Conservation (phyloP, 306 rosid genomes). For the Lathyrus sativus region DNA sequence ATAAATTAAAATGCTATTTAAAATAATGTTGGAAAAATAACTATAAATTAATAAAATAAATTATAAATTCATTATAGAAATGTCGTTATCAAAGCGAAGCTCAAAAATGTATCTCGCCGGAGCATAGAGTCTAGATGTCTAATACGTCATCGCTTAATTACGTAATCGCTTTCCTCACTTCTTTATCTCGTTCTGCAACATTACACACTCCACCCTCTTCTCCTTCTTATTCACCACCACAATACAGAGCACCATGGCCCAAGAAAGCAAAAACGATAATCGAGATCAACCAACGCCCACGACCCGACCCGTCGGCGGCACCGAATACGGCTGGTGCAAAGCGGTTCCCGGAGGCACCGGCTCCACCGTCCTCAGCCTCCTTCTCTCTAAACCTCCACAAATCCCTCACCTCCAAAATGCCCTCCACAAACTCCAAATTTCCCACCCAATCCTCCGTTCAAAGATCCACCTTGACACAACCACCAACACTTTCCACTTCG, state of each 20-base stretch:
- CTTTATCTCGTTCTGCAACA: background rate
- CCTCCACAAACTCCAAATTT: slow-evolving; percentile 61
- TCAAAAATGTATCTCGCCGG: no score
- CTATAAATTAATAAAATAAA: no score
- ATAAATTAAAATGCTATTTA: no score
- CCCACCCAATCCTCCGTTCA: slow-evolving; percentile 88
- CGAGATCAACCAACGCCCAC: background rate
- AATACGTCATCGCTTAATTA: background rate
- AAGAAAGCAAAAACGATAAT: no score
- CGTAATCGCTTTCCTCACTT: background rate
- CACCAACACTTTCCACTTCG: slow-evolving; percentile 50
- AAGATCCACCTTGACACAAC: slow-evolving; percentile 55
- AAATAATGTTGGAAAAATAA: no score
- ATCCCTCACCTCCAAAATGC: slow-evolving; percentile 58
- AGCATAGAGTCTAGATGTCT: background rate
- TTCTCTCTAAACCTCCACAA: slow-evolving; percentile 65
- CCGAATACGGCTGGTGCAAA: slow-evolving; percentile 91
- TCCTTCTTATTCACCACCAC: background rate
- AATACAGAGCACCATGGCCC: slow-evolving; percentile 27
- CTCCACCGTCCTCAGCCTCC: slow-evolving; percentile 71
- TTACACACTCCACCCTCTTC: background rate
- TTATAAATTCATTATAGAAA: no score
- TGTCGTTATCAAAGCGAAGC: no score
- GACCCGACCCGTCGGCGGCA: slow-evolving; percentile 74
- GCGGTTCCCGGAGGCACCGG: slow-evolving; percentile 91